Evolutionary conservation across 2,329 filamentous ascomycete genomes (phyloP), one percentile per base, ranked within the genome.

Genomic region (Neonectria punicea): DNA sequence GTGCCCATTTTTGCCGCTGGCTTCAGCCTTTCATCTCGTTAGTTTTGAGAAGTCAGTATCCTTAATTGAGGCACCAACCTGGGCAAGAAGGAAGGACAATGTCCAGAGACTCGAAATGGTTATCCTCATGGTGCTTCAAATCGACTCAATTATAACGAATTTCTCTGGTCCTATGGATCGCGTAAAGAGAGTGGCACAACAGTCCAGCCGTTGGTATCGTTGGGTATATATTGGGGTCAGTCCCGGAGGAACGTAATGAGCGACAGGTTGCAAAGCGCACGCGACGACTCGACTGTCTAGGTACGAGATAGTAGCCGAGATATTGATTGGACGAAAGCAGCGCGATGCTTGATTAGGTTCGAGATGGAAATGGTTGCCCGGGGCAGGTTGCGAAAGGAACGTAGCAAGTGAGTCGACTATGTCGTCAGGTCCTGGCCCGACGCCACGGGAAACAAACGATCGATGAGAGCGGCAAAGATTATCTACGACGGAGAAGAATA

Each of bases 131-230:
- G 10, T 60, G 32, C 6, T 41, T 50, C 2, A 25, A n/a, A 4
- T 53, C 18, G 16, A 50, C 16, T 58, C 59, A 51, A 58, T 55
- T 20, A n/a, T 41, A 43, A 36, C 20, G n/a, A 20, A 53, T 47
- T 36, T 22, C 39, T 30, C 28, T 39, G n/a, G 39, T 61, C 63
- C 54, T 51, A 49, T 58, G 49, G 60, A 49, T 69, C n/a, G 61
- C 51, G 58, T 25, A 32, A 44, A 61, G 54, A 41, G 58, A 67
- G 59, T 55, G 68, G 11, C 53, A 28, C 59, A 73, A 73, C 73
- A 73, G 72, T 73, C 71, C 73, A 73, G 73, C 73, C 67, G 67
- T 72, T 67, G 66, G 46, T 61, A 16, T 39, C 14, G 55, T 54
- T 46, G 49, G 46, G 16, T 30, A 28, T 39, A 13, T 50, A 43